Conservation (phyloP, 768 basidiomycete genomes). For the Tricholoma furcatifolium region DNA sequence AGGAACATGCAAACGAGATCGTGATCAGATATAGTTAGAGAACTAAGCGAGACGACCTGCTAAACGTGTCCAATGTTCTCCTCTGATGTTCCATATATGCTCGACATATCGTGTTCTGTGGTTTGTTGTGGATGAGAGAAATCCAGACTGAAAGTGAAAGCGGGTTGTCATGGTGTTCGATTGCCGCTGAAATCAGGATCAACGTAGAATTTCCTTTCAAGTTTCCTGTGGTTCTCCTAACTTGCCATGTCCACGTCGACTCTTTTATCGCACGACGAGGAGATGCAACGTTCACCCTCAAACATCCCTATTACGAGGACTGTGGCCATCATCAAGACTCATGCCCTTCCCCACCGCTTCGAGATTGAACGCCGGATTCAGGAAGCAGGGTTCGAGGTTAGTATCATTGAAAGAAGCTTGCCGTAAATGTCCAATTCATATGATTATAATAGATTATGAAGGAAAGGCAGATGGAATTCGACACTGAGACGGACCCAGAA, state of each 20-base stretch:
- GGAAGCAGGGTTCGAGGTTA: conserved; percentile 80
- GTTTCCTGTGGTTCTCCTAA: background rate
- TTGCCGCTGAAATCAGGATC: conserved; percentile 6
- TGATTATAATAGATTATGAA: conserved; percentile 64
- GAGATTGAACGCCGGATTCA: conserved; percentile 80
- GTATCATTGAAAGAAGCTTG: conserved; percentile 10
- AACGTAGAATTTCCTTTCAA: conserved; percentile 2
- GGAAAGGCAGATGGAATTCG: conserved; percentile 88
- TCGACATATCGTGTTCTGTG: background rate
- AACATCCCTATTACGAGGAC: conserved; percentile 50
- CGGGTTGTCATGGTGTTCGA: conserved; percentile 22
- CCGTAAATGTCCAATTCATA: conserved; percentile 17
- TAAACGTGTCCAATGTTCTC: background rate
- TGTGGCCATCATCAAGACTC: conserved; percentile 81
- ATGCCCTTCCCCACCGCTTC: conserved; percentile 71
- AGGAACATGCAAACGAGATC: background rate
- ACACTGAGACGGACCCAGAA: conserved; percentile 79
- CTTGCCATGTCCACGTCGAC: conserved; percentile 12
- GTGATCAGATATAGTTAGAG: background rate
- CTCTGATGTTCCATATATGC: background rate
- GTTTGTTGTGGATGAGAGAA: background rate
- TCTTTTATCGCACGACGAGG: conserved; percentile 22
- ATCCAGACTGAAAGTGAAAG: background rate
- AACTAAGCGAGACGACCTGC: too few relatives aligned
- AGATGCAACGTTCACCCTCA: conserved; percentile 16